A percentile compares a stretch with the other conserved stretches of the same genome.
Evolutionary conservation across 371 early-diverging fungal species (phyloP).

Genomic region (Apophysomyces ossiformis): DNA sequence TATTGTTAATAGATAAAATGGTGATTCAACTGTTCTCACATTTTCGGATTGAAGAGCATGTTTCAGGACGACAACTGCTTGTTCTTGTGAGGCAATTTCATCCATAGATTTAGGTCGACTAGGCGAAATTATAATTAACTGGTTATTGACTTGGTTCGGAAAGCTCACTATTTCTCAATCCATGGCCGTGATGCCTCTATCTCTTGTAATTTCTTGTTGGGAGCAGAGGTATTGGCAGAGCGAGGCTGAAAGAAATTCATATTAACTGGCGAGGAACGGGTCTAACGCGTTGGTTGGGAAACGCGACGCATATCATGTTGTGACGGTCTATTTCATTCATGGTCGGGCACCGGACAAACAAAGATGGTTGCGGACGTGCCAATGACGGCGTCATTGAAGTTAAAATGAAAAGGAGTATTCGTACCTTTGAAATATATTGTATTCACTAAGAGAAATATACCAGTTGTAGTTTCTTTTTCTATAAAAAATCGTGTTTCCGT

Average conservation of each 20-base stretch:
- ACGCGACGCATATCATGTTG: too few species aligned
- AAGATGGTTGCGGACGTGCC: too few species aligned
- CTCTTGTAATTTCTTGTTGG: constrained; percentile 3
- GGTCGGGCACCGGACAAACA: too few species aligned
- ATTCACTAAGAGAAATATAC: too few species aligned
- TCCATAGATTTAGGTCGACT: constrained; percentile 90
- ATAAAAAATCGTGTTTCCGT: too few species aligned
- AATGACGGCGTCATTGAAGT: too few species aligned
- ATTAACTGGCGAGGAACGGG: background rate
- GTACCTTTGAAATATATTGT: too few species aligned
- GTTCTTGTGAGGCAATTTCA: constrained; percentile 90
- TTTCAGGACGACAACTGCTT: constrained; percentile 84
- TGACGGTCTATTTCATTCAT: too few species aligned
- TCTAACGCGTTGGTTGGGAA: background rate
- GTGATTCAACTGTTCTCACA: constrained; percentile 42
- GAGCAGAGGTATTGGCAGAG: constrained; percentile 6
- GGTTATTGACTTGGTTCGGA: background rate
- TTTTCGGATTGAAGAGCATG: constrained; percentile 86
- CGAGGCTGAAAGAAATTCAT: constrained; percentile 30
- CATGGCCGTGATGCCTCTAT: constrained; percentile 60
- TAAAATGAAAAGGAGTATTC: too few species aligned
- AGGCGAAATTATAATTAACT: constrained; percentile 4
- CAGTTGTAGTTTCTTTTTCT: too few species aligned
- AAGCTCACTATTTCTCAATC: constrained; percentile 81
- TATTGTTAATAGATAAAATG: background rate